A percentile compares a stretch with the other conserved stretches of the same genome.
Evolutionary conservation across 2,329 filamentous ascomycete genomes (phyloP).

Genomic region (Madurella mycetomatis): DNA sequence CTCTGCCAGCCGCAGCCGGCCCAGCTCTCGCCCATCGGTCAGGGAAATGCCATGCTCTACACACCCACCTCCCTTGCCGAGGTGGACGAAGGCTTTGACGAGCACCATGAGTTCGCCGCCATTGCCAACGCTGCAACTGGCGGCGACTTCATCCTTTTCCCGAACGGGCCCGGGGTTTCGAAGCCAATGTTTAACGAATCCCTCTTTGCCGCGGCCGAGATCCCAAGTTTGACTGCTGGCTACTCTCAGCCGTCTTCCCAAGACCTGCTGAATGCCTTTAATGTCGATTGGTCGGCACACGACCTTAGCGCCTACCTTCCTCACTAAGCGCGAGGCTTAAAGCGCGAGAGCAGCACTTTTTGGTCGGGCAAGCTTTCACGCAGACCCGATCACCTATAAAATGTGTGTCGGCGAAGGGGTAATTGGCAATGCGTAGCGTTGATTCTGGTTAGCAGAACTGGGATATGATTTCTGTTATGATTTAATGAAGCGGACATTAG

Average conservation of each 20-base stretch:
- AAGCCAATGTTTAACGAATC: slow-evolving; percentile 41
- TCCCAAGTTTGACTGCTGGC: slow-evolving; percentile 47
- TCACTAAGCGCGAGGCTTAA: slow-evolving; percentile 6
- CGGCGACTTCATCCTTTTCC: slow-evolving; percentile 64
- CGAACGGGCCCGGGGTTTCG: slow-evolving; percentile 32
- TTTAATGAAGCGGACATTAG: slow-evolving; percentile 21
- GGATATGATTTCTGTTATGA: slow-evolving; percentile 16
- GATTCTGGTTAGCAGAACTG: neutral
- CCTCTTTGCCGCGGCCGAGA: slow-evolving; percentile 43
- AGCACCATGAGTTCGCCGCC: slow-evolving; percentile 40
- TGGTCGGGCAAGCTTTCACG: neutral
- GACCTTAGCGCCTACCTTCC: slow-evolving; percentile 18
- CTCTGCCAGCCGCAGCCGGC: slow-evolving; percentile 38
- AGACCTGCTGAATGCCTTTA: slow-evolving; percentile 41
- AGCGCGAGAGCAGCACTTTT: neutral
- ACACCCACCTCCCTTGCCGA: slow-evolving; percentile 59
- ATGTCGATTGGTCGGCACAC: slow-evolving; percentile 39
- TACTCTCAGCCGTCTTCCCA: slow-evolving; percentile 51
- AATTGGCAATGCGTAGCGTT: neutral
- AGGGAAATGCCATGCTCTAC: slow-evolving; percentile 64
- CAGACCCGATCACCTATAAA: neutral
- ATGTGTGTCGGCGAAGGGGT: neutral
- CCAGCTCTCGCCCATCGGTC: slow-evolving; percentile 66
- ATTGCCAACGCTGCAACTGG: slow-evolving; percentile 32
- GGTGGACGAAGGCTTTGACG: slow-evolving; percentile 63